These are phyloP conservation scores for Yamagishiella unicocca DNA, from an alignment of 139 green algal species.

Conservation along the genomic window DNA sequence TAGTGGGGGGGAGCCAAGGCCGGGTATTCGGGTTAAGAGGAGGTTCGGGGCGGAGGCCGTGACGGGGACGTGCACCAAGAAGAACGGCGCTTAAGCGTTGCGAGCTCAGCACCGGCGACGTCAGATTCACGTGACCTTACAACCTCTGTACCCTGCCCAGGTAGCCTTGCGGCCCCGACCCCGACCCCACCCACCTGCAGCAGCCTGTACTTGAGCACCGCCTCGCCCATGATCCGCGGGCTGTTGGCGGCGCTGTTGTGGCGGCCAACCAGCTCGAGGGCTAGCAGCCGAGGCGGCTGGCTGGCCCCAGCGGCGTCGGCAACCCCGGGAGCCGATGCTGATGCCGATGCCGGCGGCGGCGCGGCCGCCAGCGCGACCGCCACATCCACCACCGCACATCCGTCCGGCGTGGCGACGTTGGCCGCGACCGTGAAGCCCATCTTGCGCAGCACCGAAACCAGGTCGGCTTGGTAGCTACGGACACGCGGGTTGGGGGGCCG, in stretches of 20 bases:
- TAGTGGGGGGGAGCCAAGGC: too few relatives aligned
- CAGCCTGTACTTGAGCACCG: conserved; percentile 68
- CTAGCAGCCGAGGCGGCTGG: conserved; percentile 34
- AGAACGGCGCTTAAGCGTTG: too few relatives aligned
- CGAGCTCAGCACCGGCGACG: too few relatives aligned
- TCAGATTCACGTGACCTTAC: too few relatives aligned
- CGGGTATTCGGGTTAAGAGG: too few relatives aligned
- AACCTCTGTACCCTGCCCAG: background rate
- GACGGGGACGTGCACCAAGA: too few relatives aligned
- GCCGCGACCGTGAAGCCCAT: conserved; percentile 15
- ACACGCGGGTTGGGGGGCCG: too few relatives aligned
- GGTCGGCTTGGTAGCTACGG: conserved; percentile 33
- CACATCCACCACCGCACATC: conserved; percentile 53
- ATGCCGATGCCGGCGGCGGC: background rate
- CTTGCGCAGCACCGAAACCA: conserved; percentile 28
- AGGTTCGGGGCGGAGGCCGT: too few relatives aligned
- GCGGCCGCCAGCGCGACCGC: conserved; percentile 10
- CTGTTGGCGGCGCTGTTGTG: conserved; percentile 67
- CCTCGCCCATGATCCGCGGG: conserved; percentile 60
- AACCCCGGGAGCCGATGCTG: background rate
- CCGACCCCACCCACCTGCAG: conserved; percentile 57
- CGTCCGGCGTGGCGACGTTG: conserved; percentile 51
- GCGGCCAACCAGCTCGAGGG: conserved; percentile 59
- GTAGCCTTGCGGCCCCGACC: too few relatives aligned
- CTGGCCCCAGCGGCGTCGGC: background rate